phyloP scores from a whole-genome alignment of 371 early-diverging fungal species.

The Mortierella sp. region DNA sequence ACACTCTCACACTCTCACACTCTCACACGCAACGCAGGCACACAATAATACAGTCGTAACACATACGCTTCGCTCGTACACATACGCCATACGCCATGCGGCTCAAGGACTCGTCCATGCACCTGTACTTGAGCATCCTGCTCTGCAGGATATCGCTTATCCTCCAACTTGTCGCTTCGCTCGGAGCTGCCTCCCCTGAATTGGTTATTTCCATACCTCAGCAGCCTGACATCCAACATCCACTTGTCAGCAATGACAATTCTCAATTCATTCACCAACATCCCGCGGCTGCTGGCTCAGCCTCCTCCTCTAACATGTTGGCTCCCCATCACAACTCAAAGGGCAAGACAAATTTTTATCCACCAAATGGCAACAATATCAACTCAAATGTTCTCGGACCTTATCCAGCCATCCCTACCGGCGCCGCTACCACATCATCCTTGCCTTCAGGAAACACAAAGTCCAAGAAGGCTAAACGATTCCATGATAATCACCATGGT shows the following conservation, averaged over 20 bases:
- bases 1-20: neutral
- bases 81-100: slow-evolving; percentile 24
- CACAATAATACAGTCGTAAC: too few species aligned
- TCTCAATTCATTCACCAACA: neutral
- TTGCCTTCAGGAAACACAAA: neutral
- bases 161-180: slow-evolving; percentile 9
- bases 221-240: neutral
- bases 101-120: slow-evolving; percentile 37
- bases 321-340: neutral
- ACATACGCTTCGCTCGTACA: neutral
- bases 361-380: neutral
- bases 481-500: slow-evolving; percentile 14
- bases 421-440: neutral
- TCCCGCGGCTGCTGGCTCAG: slow-evolving; percentile 1
- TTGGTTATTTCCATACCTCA: slow-evolving; percentile 24
- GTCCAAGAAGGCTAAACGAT: neutral
- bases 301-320: neutral
- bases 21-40: too few species aligned
- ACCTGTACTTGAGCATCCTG: slow-evolving; percentile 38
- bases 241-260: neutral
- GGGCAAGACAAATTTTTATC: neutral
- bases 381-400: slow-evolving; percentile 4
- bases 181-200: slow-evolving; percentile 20
- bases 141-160: slow-evolving; percentile 37
- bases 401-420: neutral